Evolutionary conservation across 768 basidiomycete genomes (phyloP).

Genomic region (Termitomyces sp.): DNA sequence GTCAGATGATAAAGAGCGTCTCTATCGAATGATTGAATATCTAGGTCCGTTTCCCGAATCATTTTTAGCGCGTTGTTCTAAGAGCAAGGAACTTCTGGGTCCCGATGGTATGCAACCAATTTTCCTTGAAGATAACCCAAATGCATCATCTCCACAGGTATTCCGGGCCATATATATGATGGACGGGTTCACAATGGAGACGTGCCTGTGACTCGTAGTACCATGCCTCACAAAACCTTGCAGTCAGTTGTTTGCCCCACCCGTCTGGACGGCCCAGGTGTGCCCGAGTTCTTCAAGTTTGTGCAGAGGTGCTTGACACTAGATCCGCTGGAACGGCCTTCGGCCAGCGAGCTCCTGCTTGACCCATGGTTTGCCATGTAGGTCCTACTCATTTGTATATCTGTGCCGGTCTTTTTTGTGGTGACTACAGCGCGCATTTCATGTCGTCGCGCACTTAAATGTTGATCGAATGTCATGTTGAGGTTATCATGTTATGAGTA

Average conservation of each 20-base stretch:
- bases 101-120: not conserved
- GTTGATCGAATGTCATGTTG: not conserved
- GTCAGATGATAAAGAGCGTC: not conserved
- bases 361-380: slow-evolving; percentile 1
- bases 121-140: not conserved
- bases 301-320: not conserved
- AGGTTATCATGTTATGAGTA: not conserved
- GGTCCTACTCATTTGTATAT: not conserved
- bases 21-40: not conserved
- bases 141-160: not conserved
- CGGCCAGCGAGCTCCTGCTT: not conserved
- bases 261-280: not conserved
- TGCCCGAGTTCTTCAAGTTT: not conserved
- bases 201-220: not conserved
- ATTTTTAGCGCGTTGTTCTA: not conserved
- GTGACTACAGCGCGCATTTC: not conserved
- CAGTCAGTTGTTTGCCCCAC: not conserved
- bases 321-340: not conserved
- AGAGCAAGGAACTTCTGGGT: not conserved
- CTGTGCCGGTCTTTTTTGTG: not conserved
- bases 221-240: not conserved
- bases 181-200: not conserved
- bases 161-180: not conserved
- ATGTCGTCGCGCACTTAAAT: not conserved
- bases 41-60: not conserved